Percentiles rank a stretch among this genome's conserved stretches.
phyloP scores from a whole-genome alignment of 176 grass and related monocot species.

The Microstegium vimineum region DNA sequence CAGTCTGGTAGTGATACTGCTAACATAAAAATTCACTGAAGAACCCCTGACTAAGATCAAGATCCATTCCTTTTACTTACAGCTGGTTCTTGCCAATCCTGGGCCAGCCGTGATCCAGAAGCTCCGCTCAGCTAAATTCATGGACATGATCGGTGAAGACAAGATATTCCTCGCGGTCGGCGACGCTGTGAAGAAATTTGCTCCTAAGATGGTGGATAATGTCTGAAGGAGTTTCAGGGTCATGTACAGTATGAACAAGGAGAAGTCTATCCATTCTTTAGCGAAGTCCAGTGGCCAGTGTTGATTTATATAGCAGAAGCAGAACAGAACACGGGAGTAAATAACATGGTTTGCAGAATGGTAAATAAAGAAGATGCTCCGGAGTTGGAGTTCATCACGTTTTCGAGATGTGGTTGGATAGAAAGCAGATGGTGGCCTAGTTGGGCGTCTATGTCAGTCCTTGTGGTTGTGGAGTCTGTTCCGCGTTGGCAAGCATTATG shows the following conservation, averaged over 20 bases:
- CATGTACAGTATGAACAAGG: not conserved
- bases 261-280: not conserved
- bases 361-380: slow-evolving; percentile 13
- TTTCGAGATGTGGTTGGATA: not conserved
- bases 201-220: slow-evolving; percentile 31
- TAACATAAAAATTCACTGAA: slow-evolving; percentile 6
- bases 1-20: not conserved
- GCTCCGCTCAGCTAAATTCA: slow-evolving; percentile 53
- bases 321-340: not conserved
- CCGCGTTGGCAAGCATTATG: not conserved
- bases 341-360: not conserved
- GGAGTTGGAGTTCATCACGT: not conserved
- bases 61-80: slow-evolving; percentile 25
- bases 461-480: not conserved
- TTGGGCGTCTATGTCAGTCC: not conserved
- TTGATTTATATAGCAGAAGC: slow-evolving; percentile 14
- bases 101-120: slow-evolving; percentile 63
- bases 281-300: not conserved
- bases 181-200: slow-evolving; percentile 58
- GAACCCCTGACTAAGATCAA: slow-evolving; percentile 8
- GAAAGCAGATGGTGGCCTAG: not conserved
- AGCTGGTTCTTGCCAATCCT: slow-evolving; percentile 75
- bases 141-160: slow-evolving; percentile 50
- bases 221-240: slow-evolving; percentile 35
- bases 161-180: slow-evolving; percentile 67